Percentiles rank a stretch among this genome's conserved stretches.
Evolutionary conservation across 202 grass and related monocot genomes (phyloP).

Genomic region (Sporobolus alterniflorus): DNA sequence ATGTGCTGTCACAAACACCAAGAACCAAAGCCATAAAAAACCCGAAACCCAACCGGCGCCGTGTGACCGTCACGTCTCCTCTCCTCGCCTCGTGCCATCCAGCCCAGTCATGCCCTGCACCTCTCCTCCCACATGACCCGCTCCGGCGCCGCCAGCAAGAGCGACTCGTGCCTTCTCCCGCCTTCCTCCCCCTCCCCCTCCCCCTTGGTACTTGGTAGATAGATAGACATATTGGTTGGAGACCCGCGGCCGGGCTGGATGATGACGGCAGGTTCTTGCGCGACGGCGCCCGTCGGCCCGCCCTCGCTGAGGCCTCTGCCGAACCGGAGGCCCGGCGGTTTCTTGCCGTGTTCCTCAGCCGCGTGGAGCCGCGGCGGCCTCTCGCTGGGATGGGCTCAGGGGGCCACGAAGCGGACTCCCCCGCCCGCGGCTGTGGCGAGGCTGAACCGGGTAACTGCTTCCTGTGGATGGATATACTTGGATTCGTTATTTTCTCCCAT

Average conservation of each 20-base stretch:
- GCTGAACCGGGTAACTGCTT: constrained; percentile 40
- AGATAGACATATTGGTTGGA: neutral
- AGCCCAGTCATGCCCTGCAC: constrained; percentile 17
- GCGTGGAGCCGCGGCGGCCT: neutral
- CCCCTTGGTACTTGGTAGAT: neutral
- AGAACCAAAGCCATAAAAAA: no score
- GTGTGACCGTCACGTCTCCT: no score
- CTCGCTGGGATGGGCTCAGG: neutral
- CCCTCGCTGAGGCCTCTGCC: neutral
- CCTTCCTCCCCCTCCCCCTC: neutral
- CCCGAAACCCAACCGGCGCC: no score
- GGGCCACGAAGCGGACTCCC: neutral
- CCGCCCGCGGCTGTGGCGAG: neutral
- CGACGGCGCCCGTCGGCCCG: constrained; percentile 12
- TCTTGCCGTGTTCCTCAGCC: neutral
- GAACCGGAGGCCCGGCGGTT: neutral
- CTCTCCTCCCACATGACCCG: constrained; percentile 24
- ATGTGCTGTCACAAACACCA: no score
- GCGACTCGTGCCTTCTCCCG: neutral
- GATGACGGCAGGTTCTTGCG: constrained; percentile 28
- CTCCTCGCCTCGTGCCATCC: no score
- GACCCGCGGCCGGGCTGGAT: neutral
- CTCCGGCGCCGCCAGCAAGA: neutral
- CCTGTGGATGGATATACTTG: neutral
- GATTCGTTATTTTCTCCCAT: neutral